Conservation (phyloP, 345 rosid genomes). For the Pugionium dolabratum region DNA sequence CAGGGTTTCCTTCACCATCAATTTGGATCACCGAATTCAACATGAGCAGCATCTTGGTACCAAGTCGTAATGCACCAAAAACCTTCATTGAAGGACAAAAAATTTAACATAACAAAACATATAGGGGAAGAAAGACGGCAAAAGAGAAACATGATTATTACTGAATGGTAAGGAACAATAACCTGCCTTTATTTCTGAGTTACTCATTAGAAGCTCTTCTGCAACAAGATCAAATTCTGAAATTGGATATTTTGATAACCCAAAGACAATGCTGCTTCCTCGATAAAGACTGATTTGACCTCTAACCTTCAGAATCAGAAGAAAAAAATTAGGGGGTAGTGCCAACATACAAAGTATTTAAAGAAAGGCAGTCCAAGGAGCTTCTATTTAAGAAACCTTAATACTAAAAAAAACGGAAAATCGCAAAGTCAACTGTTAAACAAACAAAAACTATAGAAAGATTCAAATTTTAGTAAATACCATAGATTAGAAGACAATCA, state of each 20-base stretch:
- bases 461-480: slow-evolving; percentile 3
- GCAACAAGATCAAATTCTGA: slow-evolving; percentile 99
- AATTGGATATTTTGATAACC: slow-evolving; percentile 75
- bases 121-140: neutral
- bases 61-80: slow-evolving; percentile 91
- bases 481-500: slow-evolving; percentile 1
- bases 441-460: slow-evolving; percentile 7
- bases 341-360: slow-evolving; percentile 7
- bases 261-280: slow-evolving; percentile 88
- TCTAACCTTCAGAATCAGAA: slow-evolving; percentile 67
- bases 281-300: slow-evolving; percentile 87
- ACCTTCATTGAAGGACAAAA: slow-evolving; percentile 58
- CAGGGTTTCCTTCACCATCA: slow-evolving; percentile 92
- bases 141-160: slow-evolving; percentile 10
- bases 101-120: slow-evolving; percentile 6
- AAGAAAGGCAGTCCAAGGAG: slow-evolving; percentile 26
- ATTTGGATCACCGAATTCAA: slow-evolving; percentile 90
- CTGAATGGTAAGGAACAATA: slow-evolving; percentile 32
- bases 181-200: slow-evolving; percentile 87
- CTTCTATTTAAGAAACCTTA: slow-evolving; percentile 20
- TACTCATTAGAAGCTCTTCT: slow-evolving; percentile 96
- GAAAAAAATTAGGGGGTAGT: neutral
- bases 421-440: slow-evolving; percentile 3
- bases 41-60: slow-evolving; percentile 90
- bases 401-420: neutral